phyloP scores from a whole-genome alignment of 495 filamentous ascomycete species.

The Recurvomyces mirabilis region DNA sequence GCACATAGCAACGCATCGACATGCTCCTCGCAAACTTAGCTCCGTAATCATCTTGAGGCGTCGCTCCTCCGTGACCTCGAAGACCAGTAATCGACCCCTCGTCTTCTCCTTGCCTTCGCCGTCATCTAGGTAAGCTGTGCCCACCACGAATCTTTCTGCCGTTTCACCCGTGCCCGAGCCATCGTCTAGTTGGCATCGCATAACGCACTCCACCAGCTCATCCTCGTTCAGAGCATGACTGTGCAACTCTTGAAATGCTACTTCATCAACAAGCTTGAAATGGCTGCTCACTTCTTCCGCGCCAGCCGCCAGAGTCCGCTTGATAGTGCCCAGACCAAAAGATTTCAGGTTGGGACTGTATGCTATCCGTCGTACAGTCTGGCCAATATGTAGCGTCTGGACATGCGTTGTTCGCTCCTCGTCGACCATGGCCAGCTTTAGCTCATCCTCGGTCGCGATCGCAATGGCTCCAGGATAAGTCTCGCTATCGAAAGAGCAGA shows the following conservation, averaged over 20 bases:
- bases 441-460: conserved; percentile 60
- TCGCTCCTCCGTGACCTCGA: conserved; percentile 67
- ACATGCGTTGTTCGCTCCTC: conserved; percentile 78
- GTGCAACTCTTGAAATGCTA: conserved; percentile 32
- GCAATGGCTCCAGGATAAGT: conserved; percentile 73
- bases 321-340: conserved; percentile 79
- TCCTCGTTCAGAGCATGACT: conserved; percentile 38
- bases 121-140: conserved; percentile 67
- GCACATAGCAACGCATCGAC: conserved; percentile 63
- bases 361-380: conserved; percentile 77
- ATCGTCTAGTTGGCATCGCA: conserved; percentile 62
- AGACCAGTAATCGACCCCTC: conserved; percentile 68
- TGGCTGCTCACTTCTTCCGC: conserved; percentile 47
- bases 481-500: conserved; percentile 71
- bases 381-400: conserved; percentile 59
- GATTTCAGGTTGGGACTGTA: conserved; percentile 70
- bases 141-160: conserved; percentile 72
- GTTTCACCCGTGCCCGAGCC: conserved; percentile 38
- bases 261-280: conserved; percentile 45
- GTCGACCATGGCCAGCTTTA: conserved; percentile 77
- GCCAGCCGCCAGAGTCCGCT: conserved; percentile 45
- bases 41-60: conserved; percentile 56
- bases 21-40: conserved; percentile 58
- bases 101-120: conserved; percentile 24
- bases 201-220: conserved; percentile 77